Conservation (phyloP, 768 basidiomycete genomes). For the Russula brevipes region DNA sequence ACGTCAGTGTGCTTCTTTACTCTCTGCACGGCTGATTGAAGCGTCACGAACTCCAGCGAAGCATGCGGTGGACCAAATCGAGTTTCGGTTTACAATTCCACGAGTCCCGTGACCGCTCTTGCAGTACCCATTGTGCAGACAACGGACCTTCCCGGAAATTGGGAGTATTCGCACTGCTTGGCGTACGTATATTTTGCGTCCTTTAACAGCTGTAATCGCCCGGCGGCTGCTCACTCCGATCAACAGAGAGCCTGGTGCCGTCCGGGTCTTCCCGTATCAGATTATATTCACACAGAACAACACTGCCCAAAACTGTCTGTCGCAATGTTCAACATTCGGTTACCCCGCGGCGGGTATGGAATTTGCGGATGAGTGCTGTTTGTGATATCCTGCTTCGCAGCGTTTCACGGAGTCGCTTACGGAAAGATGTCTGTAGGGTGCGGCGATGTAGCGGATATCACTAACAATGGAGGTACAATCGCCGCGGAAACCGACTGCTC, state of each 20-base stretch:
- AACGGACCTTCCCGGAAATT: conserved; percentile 56
- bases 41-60: conserved; percentile 39
- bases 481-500: conserved; percentile 39
- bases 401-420: not conserved
- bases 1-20: conserved; percentile 39
- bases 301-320: conserved; percentile 58
- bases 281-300: conserved; percentile 57
- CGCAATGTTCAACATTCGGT: conserved; percentile 64
- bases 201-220: not conserved
- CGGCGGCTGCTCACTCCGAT: not conserved
- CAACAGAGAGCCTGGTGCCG: conserved; percentile 43
- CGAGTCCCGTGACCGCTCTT: conserved; percentile 44
- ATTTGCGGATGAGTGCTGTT: conserved; percentile 70
- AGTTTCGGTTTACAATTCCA: conserved; percentile 63
- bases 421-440: conserved; percentile 45
- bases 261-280: conserved; percentile 56
- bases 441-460: conserved; percentile 58
- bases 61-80: conserved; percentile 70
- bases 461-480: conserved; percentile 32
- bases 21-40: not conserved
- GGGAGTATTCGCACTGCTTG: conserved; percentile 63
- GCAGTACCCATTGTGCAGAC: conserved; percentile 56
- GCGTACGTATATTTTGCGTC: conserved; percentile 37
- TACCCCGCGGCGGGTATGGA: conserved; percentile 68
- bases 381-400: conserved; percentile 29